Conservation (phyloP, 768 basidiomycete genomes). For the Amanita subjunquillea region DNA sequence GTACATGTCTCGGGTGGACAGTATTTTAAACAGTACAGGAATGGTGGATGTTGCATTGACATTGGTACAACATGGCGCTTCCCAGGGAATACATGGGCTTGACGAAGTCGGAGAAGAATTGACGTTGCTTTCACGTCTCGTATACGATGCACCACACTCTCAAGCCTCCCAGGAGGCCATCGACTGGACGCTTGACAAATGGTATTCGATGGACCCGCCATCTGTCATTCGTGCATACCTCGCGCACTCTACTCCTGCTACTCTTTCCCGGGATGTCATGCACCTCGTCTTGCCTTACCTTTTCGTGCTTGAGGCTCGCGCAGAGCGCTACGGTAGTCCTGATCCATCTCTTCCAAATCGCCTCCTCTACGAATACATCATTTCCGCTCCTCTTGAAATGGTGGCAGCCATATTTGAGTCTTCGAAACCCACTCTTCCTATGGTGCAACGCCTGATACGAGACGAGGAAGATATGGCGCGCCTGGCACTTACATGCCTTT, state of each 20-base stretch:
- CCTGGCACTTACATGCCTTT: conserved; percentile 80
- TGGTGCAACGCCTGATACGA: conserved; percentile 61
- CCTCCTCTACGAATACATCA: conserved; percentile 62
- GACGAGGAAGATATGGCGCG: conserved; percentile 79
- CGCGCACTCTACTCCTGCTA: conserved; percentile 52
- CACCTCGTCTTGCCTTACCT: conserved; percentile 87
- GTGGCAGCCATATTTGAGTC: conserved; percentile 76
- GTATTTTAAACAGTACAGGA: conserved; percentile 55
- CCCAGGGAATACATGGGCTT: conserved; percentile 64
- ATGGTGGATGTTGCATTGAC: conserved; percentile 73
- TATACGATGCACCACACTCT: conserved; percentile 67
- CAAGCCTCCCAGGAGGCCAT: conserved; percentile 23
- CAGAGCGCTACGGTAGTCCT: conserved; percentile 68
- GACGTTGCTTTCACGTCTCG: conserved; percentile 72
- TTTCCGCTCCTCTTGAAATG: conserved; percentile 55
- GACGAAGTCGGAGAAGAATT: conserved; percentile 90
- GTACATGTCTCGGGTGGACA: conserved; percentile 62
- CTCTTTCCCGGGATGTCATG: conserved; percentile 57
- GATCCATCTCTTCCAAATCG: conserved; percentile 58
- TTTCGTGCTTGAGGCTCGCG: conserved; percentile 81
- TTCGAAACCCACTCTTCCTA: conserved; percentile 81
- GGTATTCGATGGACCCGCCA: conserved; percentile 58
- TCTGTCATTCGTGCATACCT: conserved; percentile 71
- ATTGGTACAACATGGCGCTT: conserved; percentile 78
- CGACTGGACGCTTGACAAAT: conserved; percentile 72